Conservation (phyloP, 805 yeast species). For the Candida methanosorbosa region DNA sequence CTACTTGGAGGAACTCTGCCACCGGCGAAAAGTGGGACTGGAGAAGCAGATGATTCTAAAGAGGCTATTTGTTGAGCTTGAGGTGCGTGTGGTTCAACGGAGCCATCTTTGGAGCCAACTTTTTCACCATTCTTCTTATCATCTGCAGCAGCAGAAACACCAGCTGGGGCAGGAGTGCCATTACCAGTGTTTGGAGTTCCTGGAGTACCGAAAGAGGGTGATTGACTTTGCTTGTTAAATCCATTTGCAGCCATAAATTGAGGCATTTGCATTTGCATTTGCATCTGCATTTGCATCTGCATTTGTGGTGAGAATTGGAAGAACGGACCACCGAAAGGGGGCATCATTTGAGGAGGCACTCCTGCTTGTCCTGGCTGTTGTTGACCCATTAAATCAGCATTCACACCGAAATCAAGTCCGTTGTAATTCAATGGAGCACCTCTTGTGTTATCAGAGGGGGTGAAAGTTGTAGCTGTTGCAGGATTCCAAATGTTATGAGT, state of each 20-base stretch:
- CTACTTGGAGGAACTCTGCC: slow-evolving; percentile 4
- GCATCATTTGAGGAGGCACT: slow-evolving; percentile 21
- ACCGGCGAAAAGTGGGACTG: slow-evolving; percentile 1
- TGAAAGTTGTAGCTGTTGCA: slow-evolving; percentile 52
- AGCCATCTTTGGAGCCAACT: slow-evolving; percentile 1
- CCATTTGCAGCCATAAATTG: no score
- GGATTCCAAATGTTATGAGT: slow-evolving; percentile 53
- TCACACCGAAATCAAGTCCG: no score
- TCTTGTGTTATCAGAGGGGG: no score
- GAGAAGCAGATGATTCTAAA: slow-evolving; percentile 1
- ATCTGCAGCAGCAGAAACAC: slow-evolving; percentile 1
- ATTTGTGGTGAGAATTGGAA: slow-evolving; percentile 21
- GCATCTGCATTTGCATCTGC: neutral
- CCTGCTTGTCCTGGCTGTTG: neutral
- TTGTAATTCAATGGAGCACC: no score
- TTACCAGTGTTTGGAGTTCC: neutral
- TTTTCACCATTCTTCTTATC: slow-evolving; percentile 1
- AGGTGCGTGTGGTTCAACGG: neutral
- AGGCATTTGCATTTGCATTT: neutral
- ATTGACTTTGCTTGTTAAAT: neutral
- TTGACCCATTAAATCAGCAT: no score
- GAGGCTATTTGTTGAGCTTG: neutral
- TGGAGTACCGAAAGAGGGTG: neutral
- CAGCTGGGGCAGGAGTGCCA: neutral
- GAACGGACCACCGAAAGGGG: slow-evolving; percentile 27